phyloP scores from a whole-genome alignment of 1,284 basidiomycete genomes.

The Ustilago bromivora region DNA sequence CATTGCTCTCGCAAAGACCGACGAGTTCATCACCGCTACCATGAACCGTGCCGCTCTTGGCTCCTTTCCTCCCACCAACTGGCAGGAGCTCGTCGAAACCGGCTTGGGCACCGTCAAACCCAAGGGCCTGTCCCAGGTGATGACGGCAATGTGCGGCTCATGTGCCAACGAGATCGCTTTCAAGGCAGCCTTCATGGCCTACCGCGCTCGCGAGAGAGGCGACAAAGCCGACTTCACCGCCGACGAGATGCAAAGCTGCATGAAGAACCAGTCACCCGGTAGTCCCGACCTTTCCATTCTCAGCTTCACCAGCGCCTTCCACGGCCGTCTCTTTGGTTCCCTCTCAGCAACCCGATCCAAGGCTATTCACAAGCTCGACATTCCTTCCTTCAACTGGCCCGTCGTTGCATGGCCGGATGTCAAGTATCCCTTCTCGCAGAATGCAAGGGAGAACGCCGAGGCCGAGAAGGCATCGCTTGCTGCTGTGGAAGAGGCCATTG shows the following conservation, averaged over 20 bases:
- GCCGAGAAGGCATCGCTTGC: constrained; percentile 70
- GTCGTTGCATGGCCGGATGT: constrained; percentile 73
- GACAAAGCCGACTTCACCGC: constrained; percentile 46
- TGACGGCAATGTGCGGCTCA: constrained; percentile 69
- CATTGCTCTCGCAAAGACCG: constrained; percentile 63
- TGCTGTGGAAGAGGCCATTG: constrained; percentile 70
- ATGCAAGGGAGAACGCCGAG: constrained; percentile 71
- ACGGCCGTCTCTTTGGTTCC: constrained; percentile 66
- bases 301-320: constrained; percentile 72
- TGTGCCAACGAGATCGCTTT: constrained; percentile 72
- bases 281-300: constrained; percentile 73
- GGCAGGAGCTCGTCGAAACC: constrained; percentile 71
- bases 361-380: constrained; percentile 74
- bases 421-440: constrained; percentile 73
- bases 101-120: constrained; percentile 73
- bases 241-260: constrained; percentile 70
- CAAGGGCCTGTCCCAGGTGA: constrained; percentile 72
- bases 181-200: constrained; percentile 74
- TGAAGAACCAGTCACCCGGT: constrained; percentile 73
- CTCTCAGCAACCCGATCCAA: constrained; percentile 72
- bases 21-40: constrained; percentile 70
- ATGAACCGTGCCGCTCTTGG: constrained; percentile 74
- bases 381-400: constrained; percentile 75
- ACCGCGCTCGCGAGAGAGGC: constrained; percentile 70
- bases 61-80: constrained; percentile 73